Evolutionary conservation across 306 rosid species (phyloP), one percentile per base, ranked within the genome.

Genomic region (Carpinus viminea): DNA sequence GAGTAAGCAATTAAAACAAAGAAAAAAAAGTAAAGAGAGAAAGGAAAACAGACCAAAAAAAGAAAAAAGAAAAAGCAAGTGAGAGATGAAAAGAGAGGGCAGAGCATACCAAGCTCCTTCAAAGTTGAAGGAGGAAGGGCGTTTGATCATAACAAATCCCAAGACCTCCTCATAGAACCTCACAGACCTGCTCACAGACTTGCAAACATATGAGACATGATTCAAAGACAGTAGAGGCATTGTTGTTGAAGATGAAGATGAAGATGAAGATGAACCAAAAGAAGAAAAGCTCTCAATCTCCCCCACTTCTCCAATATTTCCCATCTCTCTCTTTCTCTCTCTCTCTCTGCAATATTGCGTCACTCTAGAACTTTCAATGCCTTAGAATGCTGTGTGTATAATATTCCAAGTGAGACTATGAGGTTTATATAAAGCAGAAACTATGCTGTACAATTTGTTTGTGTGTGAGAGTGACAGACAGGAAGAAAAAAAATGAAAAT

Each of bases 41-140:
- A 70, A 3, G n/a, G 70, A 59, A 21, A 36, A 77, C 43, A 0
- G 8, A 43, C 12, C 2, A 8, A 66, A 24, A 24, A 24, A 24
- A 31, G 3, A 31, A 31, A 31, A 31, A n/a, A n/a, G n/a, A n/a
- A n/a, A 15, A 24, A 41, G 53, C 26, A 10, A 4, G 7, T 7
- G 64, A 31, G 12, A 51, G 4, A 46, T 5, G 43, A 51, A 34
- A 13, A 21, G 8, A 6, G 72, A 46, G 70, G 34, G 4, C 34
- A 46, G 24, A 12, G 84, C 56, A 65, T 60, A 91, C 93, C 93
- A 91, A 69, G 96, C 96, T 77, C 96, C 96, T 72, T 89, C 69
- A 68, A 89, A 91, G 2, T 91, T 43, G 89, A 91, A 91, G 60
- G 96, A 91, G 66, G 89, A 83, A 16, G 96, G 96, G 31, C 93